Evolutionary conservation across 805 yeast genomes (phyloP), one percentile per base, ranked within the genome.

Genomic region (Candida insectalens): DNA sequence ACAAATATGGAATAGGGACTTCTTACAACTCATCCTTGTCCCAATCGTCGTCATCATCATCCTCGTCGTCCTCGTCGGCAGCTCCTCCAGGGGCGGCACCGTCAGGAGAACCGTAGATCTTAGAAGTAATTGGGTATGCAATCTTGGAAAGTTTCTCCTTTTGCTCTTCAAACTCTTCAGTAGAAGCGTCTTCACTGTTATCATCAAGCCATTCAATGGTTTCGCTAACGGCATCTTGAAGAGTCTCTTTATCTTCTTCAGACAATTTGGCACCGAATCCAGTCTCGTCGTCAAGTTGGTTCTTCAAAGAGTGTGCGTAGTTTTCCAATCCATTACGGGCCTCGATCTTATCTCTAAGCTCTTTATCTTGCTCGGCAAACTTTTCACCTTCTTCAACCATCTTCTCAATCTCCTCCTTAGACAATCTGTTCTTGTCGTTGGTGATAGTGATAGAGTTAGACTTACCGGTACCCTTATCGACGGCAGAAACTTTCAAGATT

Each of bases 371-470:
- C 50, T 83, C 85, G 46, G 94, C 95, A 53, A 66, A 89, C 66
- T 83, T 81, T 64, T 87, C 97, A 49, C 96, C 96, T 57, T 89
- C 97, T 55, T 77, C 92, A 43, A 89, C 95, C 96, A 89, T 89
- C 66, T 89, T 84, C 52, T 89, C 96, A 51, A 89, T 88, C 44
- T 87, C 95, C 42, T 88, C 96, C 67, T 84, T 81, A 18, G 89
- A 71, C 54, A 87, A 73, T 71, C 96, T 83, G 53, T 95, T 95
- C 69, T 84, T 84, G 63, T 87, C 96, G 53, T 87, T 87, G 51
- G 85, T 82, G 57, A 87, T 87, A 36, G 95, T 84, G 55, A 87
- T 83, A 51, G 89, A 79, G 62, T 88, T 85, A 38, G 83, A 71
- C 63, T 83, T 83, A 62, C 96, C 96, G 37, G 95, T 84, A 55